Evolutionary conservation across 306 rosid species (phyloP).

Genomic region (Leucaena leucocephala): DNA sequence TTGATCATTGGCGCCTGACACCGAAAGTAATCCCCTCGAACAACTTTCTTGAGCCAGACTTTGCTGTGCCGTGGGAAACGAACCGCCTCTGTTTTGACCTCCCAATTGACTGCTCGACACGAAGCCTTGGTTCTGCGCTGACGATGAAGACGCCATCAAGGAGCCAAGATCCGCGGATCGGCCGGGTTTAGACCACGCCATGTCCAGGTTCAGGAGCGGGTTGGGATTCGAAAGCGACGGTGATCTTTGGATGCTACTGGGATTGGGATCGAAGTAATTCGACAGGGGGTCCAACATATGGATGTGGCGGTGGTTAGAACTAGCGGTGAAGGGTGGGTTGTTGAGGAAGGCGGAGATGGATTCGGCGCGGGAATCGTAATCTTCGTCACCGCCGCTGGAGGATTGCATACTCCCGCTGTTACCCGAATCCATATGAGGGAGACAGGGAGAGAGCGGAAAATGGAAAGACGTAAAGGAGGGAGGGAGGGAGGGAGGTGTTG

Average conservation of each 20-base stretch:
- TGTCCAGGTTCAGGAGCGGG: conserved; percentile 49
- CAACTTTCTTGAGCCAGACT: conserved; percentile 35
- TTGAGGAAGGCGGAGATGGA: conserved; percentile 58
- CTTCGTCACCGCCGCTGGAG: conserved; percentile 89
- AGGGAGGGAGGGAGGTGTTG: not conserved
- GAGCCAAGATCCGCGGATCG: conserved; percentile 60
- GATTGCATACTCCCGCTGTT: conserved; percentile 94
- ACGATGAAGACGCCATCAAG: conserved; percentile 37
- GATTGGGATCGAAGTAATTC: conserved; percentile 55
- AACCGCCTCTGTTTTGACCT: conserved; percentile 42
- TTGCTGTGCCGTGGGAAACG: conserved; percentile 42
- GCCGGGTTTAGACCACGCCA: conserved; percentile 56
- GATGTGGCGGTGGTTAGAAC: conserved; percentile 16
- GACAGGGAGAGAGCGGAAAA: conserved; percentile 3
- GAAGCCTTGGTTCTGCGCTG: conserved; percentile 42
- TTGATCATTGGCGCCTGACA: conserved; percentile 41
- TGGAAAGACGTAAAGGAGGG: conserved; percentile 40
- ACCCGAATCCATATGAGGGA: conserved; percentile 69
- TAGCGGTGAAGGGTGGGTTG: conserved; percentile 33
- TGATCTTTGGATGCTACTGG: conserved; percentile 36
- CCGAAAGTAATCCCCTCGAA: conserved; percentile 39
- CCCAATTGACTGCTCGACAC: conserved; percentile 43
- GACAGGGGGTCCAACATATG: conserved; percentile 61
- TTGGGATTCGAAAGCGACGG: conserved; percentile 40
- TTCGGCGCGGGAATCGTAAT: conserved; percentile 80